Conservation (phyloP, 2,329 filamentous ascomycete genomes). For the Fusarium cyanostomum region DNA sequence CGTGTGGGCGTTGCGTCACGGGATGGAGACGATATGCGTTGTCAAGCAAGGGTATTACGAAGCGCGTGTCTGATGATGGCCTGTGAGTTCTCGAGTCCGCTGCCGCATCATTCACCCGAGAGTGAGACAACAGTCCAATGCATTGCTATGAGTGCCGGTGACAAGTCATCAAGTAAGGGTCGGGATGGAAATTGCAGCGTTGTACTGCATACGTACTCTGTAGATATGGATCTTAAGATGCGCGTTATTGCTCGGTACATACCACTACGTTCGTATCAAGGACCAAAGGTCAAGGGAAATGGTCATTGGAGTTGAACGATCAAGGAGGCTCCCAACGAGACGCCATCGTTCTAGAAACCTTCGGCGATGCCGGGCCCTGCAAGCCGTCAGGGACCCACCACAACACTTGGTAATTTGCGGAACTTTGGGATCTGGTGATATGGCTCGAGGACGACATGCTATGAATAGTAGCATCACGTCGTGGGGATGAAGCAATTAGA, state of each 20-base stretch:
- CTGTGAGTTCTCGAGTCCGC: slow-evolving; percentile 6
- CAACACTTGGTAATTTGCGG: slow-evolving; percentile 13
- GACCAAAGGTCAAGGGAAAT: neutral
- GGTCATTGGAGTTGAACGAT: neutral
- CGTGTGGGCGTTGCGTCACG: slow-evolving; percentile 18
- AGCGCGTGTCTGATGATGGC: slow-evolving; percentile 15
- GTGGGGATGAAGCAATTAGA: neutral
- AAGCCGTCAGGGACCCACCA: slow-evolving; percentile 4
- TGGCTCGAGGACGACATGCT: neutral
- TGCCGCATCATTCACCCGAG: neutral
- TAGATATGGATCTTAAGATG: neutral
- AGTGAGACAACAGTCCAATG: neutral
- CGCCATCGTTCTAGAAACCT: slow-evolving; percentile 25
- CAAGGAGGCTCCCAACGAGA: neutral
- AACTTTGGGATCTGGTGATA: slow-evolving; percentile 14
- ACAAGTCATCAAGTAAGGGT: neutral
- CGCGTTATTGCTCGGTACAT: neutral
- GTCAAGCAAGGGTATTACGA: slow-evolving; percentile 20
- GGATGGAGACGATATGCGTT: slow-evolving; percentile 23
- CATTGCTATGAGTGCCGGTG: neutral
- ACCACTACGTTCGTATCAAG: neutral
- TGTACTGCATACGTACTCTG: neutral
- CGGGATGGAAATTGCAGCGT: slow-evolving; percentile 1
- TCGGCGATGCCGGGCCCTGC: slow-evolving; percentile 30
- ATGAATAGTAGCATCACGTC: slow-evolving; percentile 12